These are phyloP conservation scores for Arthrobotrys sinensis DNA, from an alignment of 2,329 filamentous ascomycete genomes.

Conservation along the genomic window DNA sequence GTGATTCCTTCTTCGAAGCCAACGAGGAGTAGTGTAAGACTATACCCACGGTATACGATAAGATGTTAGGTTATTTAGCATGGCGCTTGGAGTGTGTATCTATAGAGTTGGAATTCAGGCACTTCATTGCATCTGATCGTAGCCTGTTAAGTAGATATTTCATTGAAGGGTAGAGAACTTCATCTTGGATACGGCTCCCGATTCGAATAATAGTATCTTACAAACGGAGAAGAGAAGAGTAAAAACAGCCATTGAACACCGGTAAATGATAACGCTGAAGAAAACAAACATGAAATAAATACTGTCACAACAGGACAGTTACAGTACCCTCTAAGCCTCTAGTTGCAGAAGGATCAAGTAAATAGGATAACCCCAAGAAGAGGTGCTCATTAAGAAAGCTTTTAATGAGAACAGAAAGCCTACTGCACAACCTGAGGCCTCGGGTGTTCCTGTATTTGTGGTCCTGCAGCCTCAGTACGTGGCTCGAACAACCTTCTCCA, in stretches of 20 bases:
- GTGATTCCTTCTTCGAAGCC: constrained; percentile 18
- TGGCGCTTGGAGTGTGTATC: constrained; percentile 9
- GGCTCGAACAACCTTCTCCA: constrained; percentile 87
- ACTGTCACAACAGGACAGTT: not conserved
- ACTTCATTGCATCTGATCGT: not conserved
- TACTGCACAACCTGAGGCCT: constrained; percentile 24
- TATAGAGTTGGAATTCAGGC: constrained; percentile 17
- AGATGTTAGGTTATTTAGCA: not conserved
- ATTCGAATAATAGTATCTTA: constrained; percentile 20
- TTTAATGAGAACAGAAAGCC: not conserved
- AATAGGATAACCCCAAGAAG: too few species aligned
- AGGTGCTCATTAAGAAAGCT: not conserved
- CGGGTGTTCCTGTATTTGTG: constrained; percentile 9
- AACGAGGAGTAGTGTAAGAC: constrained; percentile 25
- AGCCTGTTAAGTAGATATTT: not conserved
- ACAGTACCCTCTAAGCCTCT: not conserved
- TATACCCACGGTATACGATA: not conserved
- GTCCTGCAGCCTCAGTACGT: constrained; percentile 62
- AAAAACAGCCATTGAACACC: constrained; percentile 29
- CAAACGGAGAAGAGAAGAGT: constrained; percentile 18
- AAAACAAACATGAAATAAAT: not conserved
- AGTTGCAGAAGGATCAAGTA: not conserved
- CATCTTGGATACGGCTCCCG: not conserved
- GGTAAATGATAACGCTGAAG: constrained; percentile 39
- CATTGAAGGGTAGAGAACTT: not conserved